Conservation (phyloP, 169 alveolate genomes). For the Cryptosporidium meleagridis region DNA sequence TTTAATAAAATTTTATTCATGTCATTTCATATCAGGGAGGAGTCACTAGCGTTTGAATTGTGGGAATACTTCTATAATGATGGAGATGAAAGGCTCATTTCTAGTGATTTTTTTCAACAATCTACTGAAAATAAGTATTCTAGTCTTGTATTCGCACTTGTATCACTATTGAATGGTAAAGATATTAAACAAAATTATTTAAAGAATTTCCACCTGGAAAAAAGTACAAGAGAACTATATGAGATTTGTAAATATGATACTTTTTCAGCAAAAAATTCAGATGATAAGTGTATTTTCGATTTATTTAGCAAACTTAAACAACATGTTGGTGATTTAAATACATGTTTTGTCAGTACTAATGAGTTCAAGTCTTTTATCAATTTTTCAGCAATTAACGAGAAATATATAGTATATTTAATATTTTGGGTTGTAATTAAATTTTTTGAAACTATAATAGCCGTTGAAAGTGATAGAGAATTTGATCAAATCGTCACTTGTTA, state of each 20-base stretch:
- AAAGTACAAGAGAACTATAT: neutral
- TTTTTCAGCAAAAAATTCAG: neutral
- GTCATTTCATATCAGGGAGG: neutral
- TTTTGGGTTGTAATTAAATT: slow-evolving; percentile 28
- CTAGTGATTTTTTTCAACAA: neutral
- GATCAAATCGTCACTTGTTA: neutral
- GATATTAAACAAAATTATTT: neutral
- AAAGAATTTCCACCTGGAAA: slow-evolving; percentile 25
- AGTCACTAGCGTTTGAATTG: slow-evolving; percentile 9
- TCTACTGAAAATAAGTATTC: slow-evolving; percentile 30
- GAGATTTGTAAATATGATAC: neutral
- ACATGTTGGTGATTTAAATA: neutral
- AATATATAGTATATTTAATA: neutral
- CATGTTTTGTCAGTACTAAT: neutral
- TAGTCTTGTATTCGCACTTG: slow-evolving; percentile 13
- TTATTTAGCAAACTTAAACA: neutral
- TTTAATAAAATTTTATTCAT: neutral
- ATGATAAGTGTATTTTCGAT: neutral
- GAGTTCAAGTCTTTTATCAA: neutral
- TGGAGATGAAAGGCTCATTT: neutral
- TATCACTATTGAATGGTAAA: neutral
- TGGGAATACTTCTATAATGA: slow-evolving; percentile 16
- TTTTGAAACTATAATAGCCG: neutral
- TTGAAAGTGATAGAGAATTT: neutral
- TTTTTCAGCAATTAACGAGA: neutral